Evolutionary conservation across 2,329 filamentous ascomycete species (phyloP), one percentile per base, ranked within the genome.

Genomic region (Ophiocordyceps australis): DNA sequence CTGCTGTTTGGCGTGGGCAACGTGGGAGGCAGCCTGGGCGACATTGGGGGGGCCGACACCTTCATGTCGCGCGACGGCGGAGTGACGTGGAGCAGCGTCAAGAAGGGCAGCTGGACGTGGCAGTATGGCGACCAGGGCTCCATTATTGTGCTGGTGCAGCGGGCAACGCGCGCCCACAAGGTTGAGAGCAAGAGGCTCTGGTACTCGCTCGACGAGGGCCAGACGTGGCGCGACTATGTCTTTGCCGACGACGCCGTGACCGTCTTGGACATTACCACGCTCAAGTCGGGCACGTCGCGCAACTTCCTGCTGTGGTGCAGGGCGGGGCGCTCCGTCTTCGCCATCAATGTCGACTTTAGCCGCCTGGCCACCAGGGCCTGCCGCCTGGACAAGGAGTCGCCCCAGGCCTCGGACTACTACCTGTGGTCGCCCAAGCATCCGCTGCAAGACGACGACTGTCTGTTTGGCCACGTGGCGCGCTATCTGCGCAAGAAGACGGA

Each of bases 61-160:
- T 98, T 86, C 53, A 76, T 95, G 59, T 91, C 82, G 9, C 64
- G 65, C 1, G 85, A 98, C 46, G 89, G 77, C n/a, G 91, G 91
- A 28, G 64, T 95, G 26, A 79, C 59, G 20, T 98, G 89, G 89
- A 73, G 64, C 35, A 69, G 74, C 30, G 72, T 86, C 32, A 86
- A 79, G 53, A 85, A 91, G 50, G 91, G 89, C 5, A 67, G 65
- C 19, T 93, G 83, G 60, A 76, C 78, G 41, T 98, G 83, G 82
- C 81, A 92, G 42, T 93, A 82, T 45, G 91, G 89, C 30, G 91
- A 98, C 40, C 82, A 93, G 47, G 89, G 89, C 16, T 89, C 82
- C 5, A 76, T 95, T 39, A 71, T 95, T 33, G 81, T 92, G 22
- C 74, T 98, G 25, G 83, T 86, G 14, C 68, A 77, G 41, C 71